Evolutionary conservation across 805 yeast species (phyloP).

Genomic region (Brettanomyces anomalus): DNA sequence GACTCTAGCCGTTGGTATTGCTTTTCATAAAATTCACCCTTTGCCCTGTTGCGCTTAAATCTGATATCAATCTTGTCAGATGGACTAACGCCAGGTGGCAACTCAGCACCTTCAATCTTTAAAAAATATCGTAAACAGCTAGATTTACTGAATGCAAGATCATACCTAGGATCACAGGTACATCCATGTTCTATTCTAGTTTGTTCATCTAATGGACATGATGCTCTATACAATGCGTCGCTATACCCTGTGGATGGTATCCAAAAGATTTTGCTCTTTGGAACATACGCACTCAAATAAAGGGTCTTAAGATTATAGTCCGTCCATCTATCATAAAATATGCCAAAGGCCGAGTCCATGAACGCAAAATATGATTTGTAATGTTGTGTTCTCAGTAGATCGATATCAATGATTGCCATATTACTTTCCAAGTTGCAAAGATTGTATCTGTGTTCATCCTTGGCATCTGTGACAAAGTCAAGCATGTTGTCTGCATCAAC

Average conservation of each 20-base stretch:
- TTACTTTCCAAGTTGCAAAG: conserved; percentile 54
- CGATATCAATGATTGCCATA: conserved; percentile 45
- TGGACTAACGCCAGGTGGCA: neutral
- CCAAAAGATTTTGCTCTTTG: conserved; percentile 41
- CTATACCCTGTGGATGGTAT: conserved; percentile 31
- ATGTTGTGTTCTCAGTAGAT: conserved; percentile 38
- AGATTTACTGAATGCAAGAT: conserved; percentile 37
- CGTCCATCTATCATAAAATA: conserved; percentile 54
- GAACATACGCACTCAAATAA: conserved; percentile 29
- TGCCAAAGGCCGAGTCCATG: conserved; percentile 41
- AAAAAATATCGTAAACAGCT: conserved; percentile 40
- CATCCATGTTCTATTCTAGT: conserved; percentile 13
- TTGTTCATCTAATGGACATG: conserved; percentile 14
- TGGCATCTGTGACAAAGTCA: neutral
- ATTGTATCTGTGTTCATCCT: conserved; percentile 7
- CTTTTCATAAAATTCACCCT: neutral
- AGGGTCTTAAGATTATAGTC: conserved; percentile 40
- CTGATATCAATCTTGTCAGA: neutral
- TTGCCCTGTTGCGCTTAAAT: neutral
- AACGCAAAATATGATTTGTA: conserved; percentile 37
- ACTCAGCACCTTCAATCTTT: conserved; percentile 1
- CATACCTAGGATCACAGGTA: conserved; percentile 16
- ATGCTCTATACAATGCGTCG: conserved; percentile 9
- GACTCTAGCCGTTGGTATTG: neutral
- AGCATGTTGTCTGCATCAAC: neutral